Percentiles rank a stretch among this genome's conserved stretches.
phyloP scores from a whole-genome alignment of 441 rosid species.

The Corymbia calophylla region DNA sequence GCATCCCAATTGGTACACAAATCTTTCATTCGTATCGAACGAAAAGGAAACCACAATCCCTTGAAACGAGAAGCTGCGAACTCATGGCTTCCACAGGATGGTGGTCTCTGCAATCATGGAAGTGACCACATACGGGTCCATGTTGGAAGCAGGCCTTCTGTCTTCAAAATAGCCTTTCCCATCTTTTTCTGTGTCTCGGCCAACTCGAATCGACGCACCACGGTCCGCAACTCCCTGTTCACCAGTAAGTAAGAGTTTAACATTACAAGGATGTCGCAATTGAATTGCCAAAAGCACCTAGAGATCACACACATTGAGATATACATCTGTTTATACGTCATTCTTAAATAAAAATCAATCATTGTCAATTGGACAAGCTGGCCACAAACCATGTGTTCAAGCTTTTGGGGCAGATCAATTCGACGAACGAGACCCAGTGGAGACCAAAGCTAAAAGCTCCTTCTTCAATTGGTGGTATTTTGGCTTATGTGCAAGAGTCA shows the following conservation, averaged over 20 bases:
- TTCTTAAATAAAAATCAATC: background rate
- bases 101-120: constrained; percentile 75
- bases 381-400: no score
- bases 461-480: no score
- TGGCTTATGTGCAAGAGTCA: no score
- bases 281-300: background rate
- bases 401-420: no score
- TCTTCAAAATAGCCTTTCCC: constrained; percentile 70
- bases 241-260: background rate
- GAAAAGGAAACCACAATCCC: background rate
- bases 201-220: constrained; percentile 61
- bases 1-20: background rate
- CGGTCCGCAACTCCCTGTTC: constrained; percentile 64
- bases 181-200: constrained; percentile 52
- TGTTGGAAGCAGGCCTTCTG: constrained; percentile 74
- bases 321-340: background rate
- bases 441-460: no score
- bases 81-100: constrained; percentile 48
- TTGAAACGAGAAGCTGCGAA: background rate
- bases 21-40: background rate
- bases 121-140: constrained; percentile 61
- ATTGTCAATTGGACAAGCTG: no score
- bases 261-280: background rate
- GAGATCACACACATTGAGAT: background rate
- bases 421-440: no score